Conservation (phyloP, 1,284 basidiomycete species). For the Cutaneotrichosporon sp. region DNA sequence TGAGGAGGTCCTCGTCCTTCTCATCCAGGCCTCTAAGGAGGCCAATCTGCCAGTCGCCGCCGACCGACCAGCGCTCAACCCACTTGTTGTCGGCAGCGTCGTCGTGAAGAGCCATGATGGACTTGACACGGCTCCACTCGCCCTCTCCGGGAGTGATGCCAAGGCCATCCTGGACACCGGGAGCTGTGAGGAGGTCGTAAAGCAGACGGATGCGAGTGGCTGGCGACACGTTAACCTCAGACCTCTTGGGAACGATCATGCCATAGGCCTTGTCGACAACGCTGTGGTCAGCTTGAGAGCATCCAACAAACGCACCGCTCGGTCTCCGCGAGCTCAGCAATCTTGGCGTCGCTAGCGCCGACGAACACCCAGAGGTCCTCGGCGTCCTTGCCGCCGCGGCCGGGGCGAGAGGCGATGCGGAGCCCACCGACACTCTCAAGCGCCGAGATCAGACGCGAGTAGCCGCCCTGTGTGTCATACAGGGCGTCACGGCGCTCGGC, state of each 20-base stretch:
- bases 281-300: constrained; percentile 19
- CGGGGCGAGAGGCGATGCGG: constrained; percentile 36
- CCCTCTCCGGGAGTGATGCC: constrained; percentile 70
- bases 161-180: constrained; percentile 69
- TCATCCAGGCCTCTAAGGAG: constrained; percentile 58
- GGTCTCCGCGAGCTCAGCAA: constrained; percentile 67
- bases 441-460: constrained; percentile 25
- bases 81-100: constrained; percentile 59
- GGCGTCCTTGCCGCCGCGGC: constrained; percentile 58
- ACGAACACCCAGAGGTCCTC: constrained; percentile 81
- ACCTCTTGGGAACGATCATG: constrained; percentile 65
- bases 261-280: constrained; percentile 43
- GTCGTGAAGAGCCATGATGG: constrained; percentile 80
- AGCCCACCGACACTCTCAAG: constrained; percentile 46
- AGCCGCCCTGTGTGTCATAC: constrained; percentile 39
- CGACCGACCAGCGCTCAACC: constrained; percentile 46
- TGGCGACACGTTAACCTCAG: constrained; percentile 60
- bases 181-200: constrained; percentile 71
- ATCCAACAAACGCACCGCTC: constrained; percentile 64
- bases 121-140: constrained; percentile 76
- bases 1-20: constrained; percentile 55
- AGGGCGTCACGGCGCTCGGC: not conserved
- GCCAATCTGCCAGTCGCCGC: constrained; percentile 59
- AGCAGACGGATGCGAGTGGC: constrained; percentile 68
- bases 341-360: constrained; percentile 64